Base-by-base conservation (phyloP, 371 early-diverging fungal genomes). In the Mortierella sp. region DNA sequence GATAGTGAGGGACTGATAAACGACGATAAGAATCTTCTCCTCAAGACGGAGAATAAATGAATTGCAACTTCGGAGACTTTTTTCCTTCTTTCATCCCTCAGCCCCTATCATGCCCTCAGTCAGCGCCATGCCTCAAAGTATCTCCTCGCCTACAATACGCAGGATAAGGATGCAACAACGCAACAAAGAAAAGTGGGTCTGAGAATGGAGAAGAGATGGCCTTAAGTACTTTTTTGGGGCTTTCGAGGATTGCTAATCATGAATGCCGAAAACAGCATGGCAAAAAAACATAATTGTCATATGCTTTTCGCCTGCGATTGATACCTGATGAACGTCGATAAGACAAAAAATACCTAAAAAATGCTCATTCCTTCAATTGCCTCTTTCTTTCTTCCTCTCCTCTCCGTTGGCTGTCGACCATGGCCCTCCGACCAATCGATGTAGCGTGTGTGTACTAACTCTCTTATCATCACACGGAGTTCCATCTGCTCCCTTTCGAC, bases 191-290 rank as follows among this genome's bases (percentile, higher is more conserved):
- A 21, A 13, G 28, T 48, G 48, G 21, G 48, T 19, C 19, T n/a
- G 28, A 28, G 21, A 34, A 65, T 2, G 9, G 16, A 31, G 13
- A 3, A 65, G 9, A 45, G 28, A 2, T n/a, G 28, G 72, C 11
- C 68, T 42, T 68, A 74, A 50, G 45, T 57, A 57, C 44, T n/a
- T 54, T 73, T 73, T 55, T 2, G 47, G 26, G 47, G 13, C 19
- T 21, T 13, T 47, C 50, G 52, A 65, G 10, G 75, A 75, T 75
- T 75, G 75, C 47, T 75, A 75, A 75, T 42, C 75, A 24, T 24
- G 10, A 68, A 42, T 68, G 42, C 65, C 38, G 38, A 68, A 68
- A 42, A 42, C 68, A 68, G 68, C 68, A 24, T 28, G 16, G 45
- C 63, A 31, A 63, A 63, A 55, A 55, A n/a, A 55, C 9, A 11